Percentiles rank a stretch among this genome's conserved stretches.
These are phyloP conservation scores for Aspergillus fumigatus DNA, from an alignment of 2,329 filamentous ascomycete genomes.

Conservation along the genomic window DNA sequence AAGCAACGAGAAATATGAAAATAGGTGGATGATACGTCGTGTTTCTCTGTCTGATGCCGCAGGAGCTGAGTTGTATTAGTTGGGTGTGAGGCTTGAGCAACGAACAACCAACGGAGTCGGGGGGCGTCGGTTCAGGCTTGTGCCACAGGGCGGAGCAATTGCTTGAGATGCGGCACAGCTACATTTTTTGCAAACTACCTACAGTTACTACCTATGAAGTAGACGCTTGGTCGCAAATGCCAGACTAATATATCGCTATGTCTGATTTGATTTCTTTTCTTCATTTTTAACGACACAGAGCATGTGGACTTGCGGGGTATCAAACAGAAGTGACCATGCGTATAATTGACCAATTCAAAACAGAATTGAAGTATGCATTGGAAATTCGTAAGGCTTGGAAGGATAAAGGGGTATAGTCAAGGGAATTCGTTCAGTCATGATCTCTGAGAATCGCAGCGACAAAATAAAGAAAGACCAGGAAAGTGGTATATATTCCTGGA, in stretches of 20 bases:
- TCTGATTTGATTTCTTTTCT: background rate
- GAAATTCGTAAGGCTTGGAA: background rate
- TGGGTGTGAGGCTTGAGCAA: background rate
- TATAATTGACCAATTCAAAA: background rate
- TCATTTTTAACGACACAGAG: background rate
- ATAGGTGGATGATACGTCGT: background rate
- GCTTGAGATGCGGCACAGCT: background rate
- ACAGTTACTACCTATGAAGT: background rate
- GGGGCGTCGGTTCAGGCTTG: background rate
- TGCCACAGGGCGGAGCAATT: background rate
- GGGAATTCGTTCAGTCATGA: constrained; percentile 19
- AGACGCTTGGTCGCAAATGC: background rate
- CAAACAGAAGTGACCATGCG: background rate
- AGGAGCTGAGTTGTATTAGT: background rate
- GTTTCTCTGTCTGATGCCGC: background rate
- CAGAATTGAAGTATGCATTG: background rate
- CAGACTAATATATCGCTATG: background rate
- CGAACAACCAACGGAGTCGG: background rate
- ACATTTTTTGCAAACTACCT: background rate
- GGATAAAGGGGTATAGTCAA: constrained; percentile 7
- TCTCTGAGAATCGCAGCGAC: background rate
- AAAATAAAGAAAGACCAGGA: constrained; percentile 1
- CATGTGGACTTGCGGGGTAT: background rate
- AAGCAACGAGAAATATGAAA: background rate
- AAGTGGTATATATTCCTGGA: background rate